Evolutionary conservation across 768 basidiomycete species (phyloP).

Genomic region (Psilocybe cyanescens): DNA sequence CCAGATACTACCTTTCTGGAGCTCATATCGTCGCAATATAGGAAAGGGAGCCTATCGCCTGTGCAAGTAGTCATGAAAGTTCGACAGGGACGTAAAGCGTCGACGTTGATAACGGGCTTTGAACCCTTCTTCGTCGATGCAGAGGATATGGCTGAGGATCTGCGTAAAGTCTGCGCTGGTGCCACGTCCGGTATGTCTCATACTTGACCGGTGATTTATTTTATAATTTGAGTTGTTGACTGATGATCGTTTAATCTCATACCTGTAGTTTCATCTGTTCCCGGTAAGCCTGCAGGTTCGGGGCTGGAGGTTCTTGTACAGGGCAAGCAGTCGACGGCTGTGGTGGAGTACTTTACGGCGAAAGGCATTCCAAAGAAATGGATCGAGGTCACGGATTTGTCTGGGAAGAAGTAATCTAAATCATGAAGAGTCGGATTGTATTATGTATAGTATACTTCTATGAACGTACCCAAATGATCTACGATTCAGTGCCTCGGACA

Average conservation of each 20-base stretch:
- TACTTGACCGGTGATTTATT: background rate
- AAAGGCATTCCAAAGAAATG: conserved; percentile 84
- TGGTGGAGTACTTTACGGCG: conserved; percentile 65
- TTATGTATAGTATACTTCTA: no score
- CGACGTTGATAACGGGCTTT: conserved; percentile 77
- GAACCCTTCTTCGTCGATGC: conserved; percentile 76
- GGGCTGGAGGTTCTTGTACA: conserved; percentile 81
- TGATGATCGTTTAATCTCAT: conserved; percentile 1
- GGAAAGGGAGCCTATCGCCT: conserved; percentile 78
- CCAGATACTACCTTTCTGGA: background rate
- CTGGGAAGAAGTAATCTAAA: conserved; percentile 48
- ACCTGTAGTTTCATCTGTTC: conserved; percentile 59
- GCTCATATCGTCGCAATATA: conserved; percentile 28
- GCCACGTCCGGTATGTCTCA: conserved; percentile 66
- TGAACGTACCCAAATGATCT: no score
- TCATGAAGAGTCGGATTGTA: no score
- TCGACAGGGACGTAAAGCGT: conserved; percentile 78
- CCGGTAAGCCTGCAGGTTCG: conserved; percentile 52
- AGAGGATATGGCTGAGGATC: conserved; percentile 77
- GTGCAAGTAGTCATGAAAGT: conserved; percentile 72
- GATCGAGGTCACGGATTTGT: conserved; percentile 61
- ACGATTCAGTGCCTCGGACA: no score
- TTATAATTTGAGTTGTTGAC: no score
- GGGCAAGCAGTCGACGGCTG: conserved; percentile 74
- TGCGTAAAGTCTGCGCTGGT: conserved; percentile 77